Base-by-base conservation (phyloP, 768 basidiomycete species). In the Mycena maculata region DNA sequence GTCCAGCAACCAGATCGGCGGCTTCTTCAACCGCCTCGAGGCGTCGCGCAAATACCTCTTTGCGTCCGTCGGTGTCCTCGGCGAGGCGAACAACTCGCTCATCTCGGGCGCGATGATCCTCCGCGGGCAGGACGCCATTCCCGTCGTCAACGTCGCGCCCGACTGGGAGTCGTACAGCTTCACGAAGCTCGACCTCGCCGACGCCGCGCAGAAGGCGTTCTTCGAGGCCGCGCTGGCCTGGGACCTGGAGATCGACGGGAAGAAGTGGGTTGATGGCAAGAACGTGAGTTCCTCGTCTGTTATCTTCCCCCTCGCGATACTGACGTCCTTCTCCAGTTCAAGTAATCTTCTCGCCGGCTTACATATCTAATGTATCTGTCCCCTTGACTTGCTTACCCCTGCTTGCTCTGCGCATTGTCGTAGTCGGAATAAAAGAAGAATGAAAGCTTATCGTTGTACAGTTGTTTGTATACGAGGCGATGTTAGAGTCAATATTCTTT, bases 21-120 rank as follows among this genome's bases (percentile, higher is more conserved):
- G 97, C 20, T 95, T 97, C 90, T 98, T 96, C 88, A 94, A 96
- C 87, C 94, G 98, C 63, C 90, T 99, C 11, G 98, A 99, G 83
- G 98, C 90, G 12, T 95, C 96, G 25, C 92, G 97, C 80, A 97
- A 98, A 81, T 97, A 98, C 85, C 87, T 96, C 70, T 98, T 98
- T 79, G 97, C 91, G 16, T 96, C 94, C 47, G 79, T 95, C 49
- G 95, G 94, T 77, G 98, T 99, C 23, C 89, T 96, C 64, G 97
- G 98, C 76, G 80, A 82, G 74, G 56, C 84, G 76, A 92, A 93
- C 81, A 84, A 93, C 81, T 93, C 91, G 42, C 60, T 92, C 76
- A 95, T 98, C 81, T 76, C 89, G 48, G 98, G 98, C 76, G 89
- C 80, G 54, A 79, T 99, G 71, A 91, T 99, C 80, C 77, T 86